phyloP scores from a whole-genome alignment of 2,329 filamentous ascomycete species.

The Cordyceps cicadae region DNA sequence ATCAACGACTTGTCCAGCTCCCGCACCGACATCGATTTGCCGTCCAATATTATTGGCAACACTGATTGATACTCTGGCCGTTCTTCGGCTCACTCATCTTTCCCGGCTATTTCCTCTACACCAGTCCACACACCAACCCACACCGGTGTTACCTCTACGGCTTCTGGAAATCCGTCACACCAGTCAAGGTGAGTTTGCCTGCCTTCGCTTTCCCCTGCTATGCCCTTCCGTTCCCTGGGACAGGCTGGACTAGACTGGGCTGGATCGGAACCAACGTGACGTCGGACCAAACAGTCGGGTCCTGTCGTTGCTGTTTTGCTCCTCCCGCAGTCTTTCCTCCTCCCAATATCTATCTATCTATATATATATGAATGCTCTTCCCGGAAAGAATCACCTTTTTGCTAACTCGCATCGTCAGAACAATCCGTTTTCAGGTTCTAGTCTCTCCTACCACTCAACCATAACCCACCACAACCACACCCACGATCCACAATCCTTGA shows the following conservation, averaged over 20 bases:
- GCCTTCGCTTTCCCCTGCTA: slow-evolving; percentile 1
- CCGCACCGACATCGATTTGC: slow-evolving; percentile 23
- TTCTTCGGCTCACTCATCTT: slow-evolving; percentile 22
- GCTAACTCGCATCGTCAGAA: background rate
- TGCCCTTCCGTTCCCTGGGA: too few species aligned
- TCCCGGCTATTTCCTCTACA: slow-evolving; percentile 16
- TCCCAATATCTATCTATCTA: too few species aligned
- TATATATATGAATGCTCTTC: background rate
- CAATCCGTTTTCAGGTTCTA: slow-evolving; percentile 1
- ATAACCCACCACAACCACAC: background rate
- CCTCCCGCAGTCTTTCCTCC: too few species aligned
- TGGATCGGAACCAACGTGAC: background rate
- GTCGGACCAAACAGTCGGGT: background rate
- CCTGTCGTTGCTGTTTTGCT: background rate
- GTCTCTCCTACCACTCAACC: background rate
- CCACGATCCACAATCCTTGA: slow-evolving; percentile 16
- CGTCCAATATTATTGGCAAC: slow-evolving; percentile 28
- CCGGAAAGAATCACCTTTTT: background rate
- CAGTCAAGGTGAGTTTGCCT: slow-evolving; percentile 20
- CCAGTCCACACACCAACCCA: slow-evolving; percentile 12
- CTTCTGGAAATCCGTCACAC: slow-evolving; percentile 20
- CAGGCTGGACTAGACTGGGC: background rate
- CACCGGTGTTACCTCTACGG: slow-evolving; percentile 14
- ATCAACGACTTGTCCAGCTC: slow-evolving; percentile 20
- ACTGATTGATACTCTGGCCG: slow-evolving; percentile 24